These are phyloP conservation scores for Fagopyrum homotropicum DNA, from an alignment of 148 eudicot genomes.

Conservation along the genomic window DNA sequence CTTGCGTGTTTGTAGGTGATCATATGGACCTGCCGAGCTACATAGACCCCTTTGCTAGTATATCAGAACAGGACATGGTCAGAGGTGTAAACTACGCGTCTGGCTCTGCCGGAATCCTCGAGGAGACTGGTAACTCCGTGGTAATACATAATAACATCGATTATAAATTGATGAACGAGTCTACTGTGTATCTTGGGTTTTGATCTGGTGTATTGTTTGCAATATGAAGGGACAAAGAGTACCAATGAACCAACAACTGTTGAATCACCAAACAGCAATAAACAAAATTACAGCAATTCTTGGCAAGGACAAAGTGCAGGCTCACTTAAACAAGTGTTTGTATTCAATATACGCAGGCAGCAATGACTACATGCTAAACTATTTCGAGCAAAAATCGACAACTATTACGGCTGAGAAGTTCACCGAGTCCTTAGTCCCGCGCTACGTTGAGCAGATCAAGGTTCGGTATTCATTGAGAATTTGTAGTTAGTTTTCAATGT, in stretches of 20 bases:
- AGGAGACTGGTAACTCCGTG: slow-evolving; percentile 6
- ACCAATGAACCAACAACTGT: slow-evolving; percentile 7
- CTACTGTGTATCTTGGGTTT: background rate
- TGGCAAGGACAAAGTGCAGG: slow-evolving; percentile 1
- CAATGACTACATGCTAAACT: slow-evolving; percentile 16
- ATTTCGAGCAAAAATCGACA: background rate
- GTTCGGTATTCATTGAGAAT: background rate
- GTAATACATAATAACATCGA: slow-evolving; percentile 21
- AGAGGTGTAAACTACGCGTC: slow-evolving; percentile 18
- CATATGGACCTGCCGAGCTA: slow-evolving; percentile 9
- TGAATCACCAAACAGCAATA: slow-evolving; percentile 14
- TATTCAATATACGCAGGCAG: slow-evolving; percentile 15
- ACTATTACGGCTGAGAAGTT: background rate
- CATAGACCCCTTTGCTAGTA: background rate
- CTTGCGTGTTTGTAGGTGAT: slow-evolving; percentile 10
- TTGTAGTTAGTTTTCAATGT: no score
- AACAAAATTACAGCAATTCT: background rate
- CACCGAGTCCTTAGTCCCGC: background rate
- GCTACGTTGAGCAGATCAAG: slow-evolving; percentile 8
- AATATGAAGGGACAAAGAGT: slow-evolving; percentile 14
- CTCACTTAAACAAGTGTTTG: slow-evolving; percentile 12
- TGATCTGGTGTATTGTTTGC: background rate
- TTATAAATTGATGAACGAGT: background rate
- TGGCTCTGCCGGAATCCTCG: slow-evolving; percentile 15
- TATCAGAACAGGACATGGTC: background rate